These are phyloP conservation scores for Lecanicillium sp. DNA, from an alignment of 2,329 filamentous ascomycete genomes.

Conservation along the genomic window DNA sequence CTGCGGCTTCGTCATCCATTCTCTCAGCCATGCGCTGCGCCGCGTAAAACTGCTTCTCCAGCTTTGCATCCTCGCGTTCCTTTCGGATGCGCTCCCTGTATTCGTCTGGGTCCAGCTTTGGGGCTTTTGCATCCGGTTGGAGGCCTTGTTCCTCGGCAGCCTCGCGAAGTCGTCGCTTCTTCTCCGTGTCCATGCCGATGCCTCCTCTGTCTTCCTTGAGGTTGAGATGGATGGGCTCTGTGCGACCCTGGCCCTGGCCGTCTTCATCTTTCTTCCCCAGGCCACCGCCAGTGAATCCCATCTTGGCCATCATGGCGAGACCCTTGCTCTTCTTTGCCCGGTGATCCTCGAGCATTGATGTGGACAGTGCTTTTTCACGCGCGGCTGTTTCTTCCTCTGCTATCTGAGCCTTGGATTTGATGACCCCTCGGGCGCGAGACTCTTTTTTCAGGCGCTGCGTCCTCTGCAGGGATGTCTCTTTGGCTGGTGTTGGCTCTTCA, in stretches of 20 bases:
- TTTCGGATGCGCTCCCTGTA: slow-evolving; percentile 65
- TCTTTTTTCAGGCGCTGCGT: slow-evolving; percentile 48
- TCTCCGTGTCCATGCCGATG: slow-evolving; percentile 76
- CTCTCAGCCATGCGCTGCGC: slow-evolving; percentile 79
- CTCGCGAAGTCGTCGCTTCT: slow-evolving; percentile 68
- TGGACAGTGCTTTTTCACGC: slow-evolving; percentile 69
- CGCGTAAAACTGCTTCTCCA: slow-evolving; percentile 63
- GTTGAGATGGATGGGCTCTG: slow-evolving; percentile 68
- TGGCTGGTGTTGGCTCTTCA: slow-evolving; percentile 52
- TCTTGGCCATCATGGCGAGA: slow-evolving; percentile 91
- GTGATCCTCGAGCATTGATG: slow-evolving; percentile 57
- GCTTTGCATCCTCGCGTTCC: slow-evolving; percentile 60
- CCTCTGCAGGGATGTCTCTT: slow-evolving; percentile 48
- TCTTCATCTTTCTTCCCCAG: slow-evolving; percentile 56
- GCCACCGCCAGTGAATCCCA: slow-evolving; percentile 78
- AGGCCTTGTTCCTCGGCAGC: slow-evolving; percentile 46
- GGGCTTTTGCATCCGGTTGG: slow-evolving; percentile 48
- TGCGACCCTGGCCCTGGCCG: slow-evolving; percentile 22
- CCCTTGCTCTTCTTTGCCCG: slow-evolving; percentile 67
- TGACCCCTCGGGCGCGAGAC: slow-evolving; percentile 57
- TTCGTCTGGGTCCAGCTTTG: slow-evolving; percentile 57
- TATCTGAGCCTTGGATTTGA: slow-evolving; percentile 76
- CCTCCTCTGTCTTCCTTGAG: slow-evolving; percentile 76
- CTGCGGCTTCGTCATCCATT: slow-evolving; percentile 51
- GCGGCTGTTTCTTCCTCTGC: slow-evolving; percentile 64